A percentile compares a stretch with the other conserved stretches of the same genome.
phyloP scores from a whole-genome alignment of 2,329 filamentous ascomycete species.

The Aspergillus hiratsukae region DNA sequence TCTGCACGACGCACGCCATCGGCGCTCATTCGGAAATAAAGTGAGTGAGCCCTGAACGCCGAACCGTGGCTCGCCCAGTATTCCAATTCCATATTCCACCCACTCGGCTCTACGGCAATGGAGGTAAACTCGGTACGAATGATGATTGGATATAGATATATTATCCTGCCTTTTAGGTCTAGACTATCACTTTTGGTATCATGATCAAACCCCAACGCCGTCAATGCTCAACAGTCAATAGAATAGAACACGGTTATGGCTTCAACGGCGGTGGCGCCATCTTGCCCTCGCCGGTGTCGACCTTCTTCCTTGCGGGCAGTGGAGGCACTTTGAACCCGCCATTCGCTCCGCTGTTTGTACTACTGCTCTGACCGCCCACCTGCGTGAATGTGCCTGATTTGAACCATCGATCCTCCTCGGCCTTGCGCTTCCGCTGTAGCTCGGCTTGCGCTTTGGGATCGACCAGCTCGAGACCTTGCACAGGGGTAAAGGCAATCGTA shows the following conservation, averaged over 20 bases:
- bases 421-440: slow-evolving; percentile 83
- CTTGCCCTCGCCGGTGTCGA: slow-evolving; percentile 60
- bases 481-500: slow-evolving; percentile 86
- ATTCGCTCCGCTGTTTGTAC: slow-evolving; percentile 39
- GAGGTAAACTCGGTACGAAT: too few species aligned
- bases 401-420: slow-evolving; percentile 94
- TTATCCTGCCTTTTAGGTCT: not conserved
- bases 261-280: slow-evolving; percentile 39
- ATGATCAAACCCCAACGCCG: not conserved
- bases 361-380: slow-evolving; percentile 49
- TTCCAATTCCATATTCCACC: not conserved
- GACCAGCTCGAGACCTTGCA: slow-evolving; percentile 90
- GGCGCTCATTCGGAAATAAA: not conserved
- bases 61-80: not conserved
- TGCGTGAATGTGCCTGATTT: slow-evolving; percentile 97
- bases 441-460: slow-evolving; percentile 89
- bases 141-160: not conserved
- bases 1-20: not conserved
- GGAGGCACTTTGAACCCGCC: slow-evolving; percentile 79
- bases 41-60: not conserved
- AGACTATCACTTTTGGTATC: not conserved
- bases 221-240: slow-evolving; percentile 2
- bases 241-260: slow-evolving; percentile 6
- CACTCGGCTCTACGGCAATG: not conserved
- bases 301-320: slow-evolving; percentile 68